phyloP scores from a whole-genome alignment of 257 asterid genomes.

The Buddleja alternifolia region DNA sequence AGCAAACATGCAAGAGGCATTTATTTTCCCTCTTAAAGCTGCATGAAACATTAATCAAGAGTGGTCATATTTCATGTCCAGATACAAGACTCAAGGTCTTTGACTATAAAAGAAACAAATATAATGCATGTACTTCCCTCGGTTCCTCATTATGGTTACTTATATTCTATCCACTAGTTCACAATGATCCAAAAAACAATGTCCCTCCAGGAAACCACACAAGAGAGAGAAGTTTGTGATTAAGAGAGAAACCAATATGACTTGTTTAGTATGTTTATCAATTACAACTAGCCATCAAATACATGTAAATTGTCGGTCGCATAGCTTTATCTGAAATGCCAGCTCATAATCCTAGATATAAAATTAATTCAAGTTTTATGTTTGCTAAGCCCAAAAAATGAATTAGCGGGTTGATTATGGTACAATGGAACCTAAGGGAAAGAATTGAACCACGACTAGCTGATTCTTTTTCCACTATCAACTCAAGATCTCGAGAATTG shows the following conservation, averaged over 20 bases:
- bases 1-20: neutral
- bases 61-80: neutral
- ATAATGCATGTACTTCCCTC: neutral
- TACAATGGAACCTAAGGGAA: conserved; percentile 3
- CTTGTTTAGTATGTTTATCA: neutral
- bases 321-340: conserved; percentile 12
- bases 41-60: neutral
- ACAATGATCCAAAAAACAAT: conserved; percentile 20
- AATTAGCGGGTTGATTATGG: neutral
- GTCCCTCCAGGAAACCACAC: neutral
- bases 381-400: neutral
- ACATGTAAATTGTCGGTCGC: neutral
- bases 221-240: neutral
- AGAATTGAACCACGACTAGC: neutral
- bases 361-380: neutral
- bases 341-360: neutral
- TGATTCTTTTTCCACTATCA: neutral
- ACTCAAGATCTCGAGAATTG: neutral
- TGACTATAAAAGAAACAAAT: neutral
- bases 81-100: neutral
- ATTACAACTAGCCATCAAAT: neutral
- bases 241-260: neutral
- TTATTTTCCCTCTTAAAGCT: neutral
- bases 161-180: neutral
- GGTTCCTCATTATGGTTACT: neutral